phyloP scores from a whole-genome alignment of 257 asterid species.

The Capsicum pubescens region DNA sequence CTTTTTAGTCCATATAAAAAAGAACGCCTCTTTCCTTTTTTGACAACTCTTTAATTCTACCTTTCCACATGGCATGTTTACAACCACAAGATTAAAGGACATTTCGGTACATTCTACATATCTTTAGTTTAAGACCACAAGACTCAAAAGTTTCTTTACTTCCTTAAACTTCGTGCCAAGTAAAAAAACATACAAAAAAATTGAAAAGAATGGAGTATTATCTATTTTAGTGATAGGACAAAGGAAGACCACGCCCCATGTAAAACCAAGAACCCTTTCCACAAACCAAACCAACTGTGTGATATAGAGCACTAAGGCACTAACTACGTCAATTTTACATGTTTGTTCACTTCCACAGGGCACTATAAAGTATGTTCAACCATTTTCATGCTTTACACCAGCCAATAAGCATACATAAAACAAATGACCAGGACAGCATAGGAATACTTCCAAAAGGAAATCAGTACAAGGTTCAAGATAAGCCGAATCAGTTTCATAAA shows the following conservation, averaged over 20 bases:
- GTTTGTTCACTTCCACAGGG: constrained; percentile 1
- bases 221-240: background rate
- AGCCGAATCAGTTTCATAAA: too few species aligned
- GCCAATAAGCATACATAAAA: background rate
- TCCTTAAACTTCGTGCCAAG: too few species aligned
- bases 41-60: too few species aligned
- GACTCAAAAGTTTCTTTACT: too few species aligned
- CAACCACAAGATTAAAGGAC: too few species aligned
- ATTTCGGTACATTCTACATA: too few species aligned
- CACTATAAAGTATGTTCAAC: background rate
- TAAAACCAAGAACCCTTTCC: constrained; percentile 1
- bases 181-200: too few species aligned
- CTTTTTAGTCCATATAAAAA: too few species aligned
- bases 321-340: background rate
- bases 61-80: too few species aligned
- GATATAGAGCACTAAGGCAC: background rate
- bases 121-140: too few species aligned
- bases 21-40: too few species aligned
- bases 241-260: background rate
- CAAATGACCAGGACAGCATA: background rate
- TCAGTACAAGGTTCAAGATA: background rate
- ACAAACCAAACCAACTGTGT: background rate
- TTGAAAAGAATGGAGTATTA: too few species aligned
- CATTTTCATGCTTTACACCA: background rate
- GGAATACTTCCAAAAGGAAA: background rate